Evolutionary conservation across 1,139 yeast species (phyloP), one percentile per base, ranked within the genome.

Genomic region (Waltiozyma sp.): DNA sequence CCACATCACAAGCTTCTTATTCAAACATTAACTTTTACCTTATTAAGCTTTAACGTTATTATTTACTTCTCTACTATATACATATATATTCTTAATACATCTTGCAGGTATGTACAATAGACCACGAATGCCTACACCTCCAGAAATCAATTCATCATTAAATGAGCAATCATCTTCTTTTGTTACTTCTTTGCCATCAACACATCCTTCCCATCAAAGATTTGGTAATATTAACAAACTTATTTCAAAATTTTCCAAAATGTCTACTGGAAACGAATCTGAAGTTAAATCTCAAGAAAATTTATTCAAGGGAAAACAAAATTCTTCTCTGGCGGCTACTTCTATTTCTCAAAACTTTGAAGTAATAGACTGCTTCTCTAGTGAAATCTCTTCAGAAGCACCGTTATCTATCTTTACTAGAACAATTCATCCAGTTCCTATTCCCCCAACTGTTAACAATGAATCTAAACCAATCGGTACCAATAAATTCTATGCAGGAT

Each of bases 401-500:
- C 88, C 89, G 24, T 58, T 64, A 15, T 53, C 68, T 2, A 58
- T 70, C 19, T 80, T 82, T 58, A 55, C 72, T 45, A 62, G 47
- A 59, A 64, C 48, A 52, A 65, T 49, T 55, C 85, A 62, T 44
- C 60, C 58, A 44, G 82, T 70, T 41, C 62, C 60, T 38, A 62
- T 66, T 62, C 88, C 73, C 19, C 52, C 51, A 60, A 77, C 51
- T n/a, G 64, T 66, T 34, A 65, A 67, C 37, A 53, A 51, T 37
- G 48, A 52, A n/a, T 51, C 58, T 11, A 63, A 57, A 15, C 86
- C 94, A 7, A 70, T 78, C 40, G 77, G 77, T 49, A 87, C 96
- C 18, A 88, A 88, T 64, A 86, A 87, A 59, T 88, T 86, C 61
- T 87, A 83, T 59, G 81, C 85, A 10, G 88, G 88, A 61, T 64